A percentile compares a stretch with the other conserved stretches of the same genome.
These are phyloP conservation scores for Uncinocarpus reesii DNA, from an alignment of 2,329 filamentous ascomycete genomes.

Conservation along the genomic window DNA sequence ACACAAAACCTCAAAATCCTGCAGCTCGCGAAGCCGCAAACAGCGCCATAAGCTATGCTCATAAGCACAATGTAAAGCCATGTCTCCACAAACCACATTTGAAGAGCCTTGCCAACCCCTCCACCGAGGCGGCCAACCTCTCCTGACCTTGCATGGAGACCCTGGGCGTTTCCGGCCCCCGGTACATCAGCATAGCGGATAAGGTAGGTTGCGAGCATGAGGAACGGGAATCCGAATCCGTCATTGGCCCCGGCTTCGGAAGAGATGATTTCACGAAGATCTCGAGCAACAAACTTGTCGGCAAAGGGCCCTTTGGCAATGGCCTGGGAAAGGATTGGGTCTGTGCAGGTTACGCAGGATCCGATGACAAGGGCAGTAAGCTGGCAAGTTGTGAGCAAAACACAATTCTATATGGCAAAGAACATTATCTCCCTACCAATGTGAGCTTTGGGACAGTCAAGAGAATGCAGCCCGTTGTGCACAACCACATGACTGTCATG, in stretches of 20 bases:
- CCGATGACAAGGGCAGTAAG: conserved; percentile 48
- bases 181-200: conserved; percentile 44
- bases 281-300: conserved; percentile 50
- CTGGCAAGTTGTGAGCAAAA: conserved; percentile 18
- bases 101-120: conserved; percentile 43
- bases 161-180: conserved; percentile 18
- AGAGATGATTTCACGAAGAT: conserved; percentile 52
- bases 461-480: conserved; percentile 47
- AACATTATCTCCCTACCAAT: conserved; percentile 25
- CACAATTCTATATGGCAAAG: neutral
- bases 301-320: conserved; percentile 54
- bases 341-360: conserved; percentile 52
- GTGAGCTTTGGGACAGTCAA: conserved; percentile 47
- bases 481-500: conserved; percentile 55
- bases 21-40: conserved; percentile 42
- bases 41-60: conserved; percentile 43
- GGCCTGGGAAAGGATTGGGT: conserved; percentile 53
- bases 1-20: conserved; percentile 37
- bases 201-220: conserved; percentile 49
- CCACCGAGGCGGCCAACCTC: conserved; percentile 45
- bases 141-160: conserved; percentile 15
- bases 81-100: conserved; percentile 51
- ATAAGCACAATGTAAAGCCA: conserved; percentile 51
- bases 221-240: conserved; percentile 52
- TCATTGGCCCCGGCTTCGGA: conserved; percentile 54